Evolutionary conservation across 176 grass and related monocot species (phyloP).

Genomic region (Saccharum officinarum): DNA sequence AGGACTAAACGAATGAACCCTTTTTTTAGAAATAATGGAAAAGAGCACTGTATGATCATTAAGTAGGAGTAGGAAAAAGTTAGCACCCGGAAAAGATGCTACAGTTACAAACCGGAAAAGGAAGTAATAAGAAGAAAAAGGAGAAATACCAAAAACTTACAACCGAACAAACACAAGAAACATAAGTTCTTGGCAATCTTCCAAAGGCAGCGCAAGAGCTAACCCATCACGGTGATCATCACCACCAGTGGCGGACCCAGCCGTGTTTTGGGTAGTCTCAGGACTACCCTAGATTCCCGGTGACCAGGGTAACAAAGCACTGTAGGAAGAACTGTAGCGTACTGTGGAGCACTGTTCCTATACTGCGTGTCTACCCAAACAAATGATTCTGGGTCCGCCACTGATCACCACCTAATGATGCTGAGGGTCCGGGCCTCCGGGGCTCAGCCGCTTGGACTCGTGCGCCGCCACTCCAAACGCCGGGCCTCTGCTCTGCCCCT

Average conservation of each 20-base stretch:
- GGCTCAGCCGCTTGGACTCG: constrained; percentile 74
- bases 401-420: too few relatives aligned
- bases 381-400: too few relatives aligned
- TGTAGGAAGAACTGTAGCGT: too few relatives aligned
- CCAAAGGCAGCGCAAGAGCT: not conserved
- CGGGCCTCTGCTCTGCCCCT: not conserved
- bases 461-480: not conserved
- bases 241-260: too few relatives aligned
- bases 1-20: too few relatives aligned
- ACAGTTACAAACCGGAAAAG: not conserved
- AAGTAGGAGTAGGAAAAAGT: not conserved
- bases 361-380: too few relatives aligned
- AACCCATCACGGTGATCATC: not conserved
- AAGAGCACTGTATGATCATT: too few relatives aligned
- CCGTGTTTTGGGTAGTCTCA: too few relatives aligned
- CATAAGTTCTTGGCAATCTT: not conserved
- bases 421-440: constrained; percentile 72
- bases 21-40: too few relatives aligned
- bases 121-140: not conserved
- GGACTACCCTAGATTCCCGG: too few relatives aligned
- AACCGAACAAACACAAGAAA: not conserved
- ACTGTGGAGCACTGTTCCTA: too few relatives aligned
- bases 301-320: too few relatives aligned
- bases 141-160: not conserved
- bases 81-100: not conserved